Evolutionary conservation across 2,329 filamentous ascomycete species (phyloP), one percentile per base, ranked within the genome.

Genomic region (Macrophomina pseudophaseolina): DNA sequence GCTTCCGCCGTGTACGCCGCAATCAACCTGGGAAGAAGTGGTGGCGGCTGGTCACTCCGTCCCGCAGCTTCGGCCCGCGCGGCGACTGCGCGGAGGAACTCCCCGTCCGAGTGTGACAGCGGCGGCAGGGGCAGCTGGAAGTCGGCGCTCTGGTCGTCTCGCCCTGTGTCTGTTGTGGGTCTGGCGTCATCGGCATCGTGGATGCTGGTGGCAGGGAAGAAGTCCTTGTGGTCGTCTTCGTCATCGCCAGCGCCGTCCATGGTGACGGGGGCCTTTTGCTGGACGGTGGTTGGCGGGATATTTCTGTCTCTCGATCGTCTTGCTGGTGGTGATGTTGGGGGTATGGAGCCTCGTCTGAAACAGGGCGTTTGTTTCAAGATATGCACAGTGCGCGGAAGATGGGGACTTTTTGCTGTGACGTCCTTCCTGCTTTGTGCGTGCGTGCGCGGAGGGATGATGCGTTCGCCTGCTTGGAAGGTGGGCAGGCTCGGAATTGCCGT

Each of bases 41-140:
- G 40, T 7, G 9, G 40, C 9, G 14, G 5, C 28, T 38, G 33
- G 6, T 8, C 35, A 56, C 14, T 18, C 12, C 51, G 14, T 38
- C 18, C 14, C 2, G 44, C 23, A 23, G 23, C 23, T 12, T 49
- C 62, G 23, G 63, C 63, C 32, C 52, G 40, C 30, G 63, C 49
- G 7, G 51, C 63, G 12, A 56, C 63, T 4, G 52, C 63, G 16
- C 63, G 63, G 48, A 65, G 63, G 38, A 65, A 48, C 8, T 23
- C 49, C 33, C 11, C 40, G 1, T 65, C 63, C 16, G 38, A 30
- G 16, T 28, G 18, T 14, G 23, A 12, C 23, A 64, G 60, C 49
- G 60, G 48, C 33, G 60, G 60, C 46, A 64, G 48, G 46, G 60
- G 46, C 8, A 64, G 48, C 60, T 64, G 60, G 48, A 64, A 53